phyloP scores from a whole-genome alignment of 2,329 filamentous ascomycete species.

The Septoria petroselini region DNA sequence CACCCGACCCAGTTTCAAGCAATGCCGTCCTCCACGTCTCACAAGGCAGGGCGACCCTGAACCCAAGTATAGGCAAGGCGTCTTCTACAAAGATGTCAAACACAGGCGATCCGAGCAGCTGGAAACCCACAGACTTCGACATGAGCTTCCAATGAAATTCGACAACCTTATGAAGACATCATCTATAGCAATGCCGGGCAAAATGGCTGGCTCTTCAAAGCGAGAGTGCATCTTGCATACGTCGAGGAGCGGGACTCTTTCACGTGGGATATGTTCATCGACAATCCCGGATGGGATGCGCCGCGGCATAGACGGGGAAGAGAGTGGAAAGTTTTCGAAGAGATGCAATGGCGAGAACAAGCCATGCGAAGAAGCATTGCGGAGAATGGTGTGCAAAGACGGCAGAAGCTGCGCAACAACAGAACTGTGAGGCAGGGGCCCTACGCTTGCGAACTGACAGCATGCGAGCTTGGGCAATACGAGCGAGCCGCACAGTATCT shows the following conservation, averaged over 20 bases:
- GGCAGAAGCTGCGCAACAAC: too few species aligned
- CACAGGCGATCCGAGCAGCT: neutral
- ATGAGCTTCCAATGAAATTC: neutral
- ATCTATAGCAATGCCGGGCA: neutral
- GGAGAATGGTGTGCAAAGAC: too few species aligned
- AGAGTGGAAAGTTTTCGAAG: too few species aligned
- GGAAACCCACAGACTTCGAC: neutral
- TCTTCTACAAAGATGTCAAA: conserved; percentile 6
- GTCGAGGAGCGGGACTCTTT: neutral
- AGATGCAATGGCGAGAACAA: too few species aligned
- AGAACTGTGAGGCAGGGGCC: too few species aligned
- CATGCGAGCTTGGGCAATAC: too few species aligned
- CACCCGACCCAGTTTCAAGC: conserved; percentile 9
- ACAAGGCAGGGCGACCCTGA: neutral
- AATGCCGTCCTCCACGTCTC: neutral
- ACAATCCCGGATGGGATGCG: neutral
- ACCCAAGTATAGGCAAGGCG: neutral
- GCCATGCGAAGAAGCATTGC: too few species aligned
- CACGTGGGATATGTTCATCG: neutral
- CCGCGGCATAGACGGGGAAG: neutral
- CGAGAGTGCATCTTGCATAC: neutral
- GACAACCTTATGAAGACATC: neutral
- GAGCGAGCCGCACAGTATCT: too few species aligned
- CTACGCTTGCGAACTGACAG: too few species aligned
- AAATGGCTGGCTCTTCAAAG: neutral